phyloP scores from a whole-genome alignment of 192 early-diverging fungal species.

The Martensiomyces pterosporus region DNA sequence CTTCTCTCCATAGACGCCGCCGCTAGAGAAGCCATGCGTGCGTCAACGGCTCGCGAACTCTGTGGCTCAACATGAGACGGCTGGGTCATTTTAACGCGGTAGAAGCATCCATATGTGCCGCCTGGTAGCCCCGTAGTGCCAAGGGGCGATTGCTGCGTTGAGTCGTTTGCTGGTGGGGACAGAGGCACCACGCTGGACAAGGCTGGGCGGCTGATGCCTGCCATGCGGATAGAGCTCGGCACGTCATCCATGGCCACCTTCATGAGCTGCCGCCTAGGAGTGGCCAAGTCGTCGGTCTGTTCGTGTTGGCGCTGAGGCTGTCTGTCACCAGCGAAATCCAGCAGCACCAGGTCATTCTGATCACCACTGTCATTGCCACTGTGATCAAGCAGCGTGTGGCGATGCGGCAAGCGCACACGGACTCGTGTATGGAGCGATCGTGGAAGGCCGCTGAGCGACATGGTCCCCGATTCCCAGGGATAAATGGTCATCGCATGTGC shows the following conservation, averaged over 20 bases:
- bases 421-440: constrained; percentile 13
- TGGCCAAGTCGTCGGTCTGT: not conserved
- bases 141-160: too few relatives aligned
- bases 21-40: constrained; percentile 9
- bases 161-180: not conserved
- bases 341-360: too few relatives aligned
- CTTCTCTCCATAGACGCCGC: not conserved
- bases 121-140: not conserved
- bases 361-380: not conserved
- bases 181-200: constrained; percentile 4
- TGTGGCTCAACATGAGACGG: constrained; percentile 6
- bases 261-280: constrained; percentile 4
- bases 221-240: not conserved
- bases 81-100: constrained; percentile 8
- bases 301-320: not conserved
- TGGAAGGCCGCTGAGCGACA: constrained; percentile 11
- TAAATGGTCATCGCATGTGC: constrained; percentile 2
- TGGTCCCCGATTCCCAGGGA: constrained; percentile 10
- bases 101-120: constrained; percentile 7
- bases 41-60: constrained; percentile 5
- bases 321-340: constrained; percentile 1
- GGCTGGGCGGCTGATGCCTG: not conserved
- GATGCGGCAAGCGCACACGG: constrained; percentile 19
- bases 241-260: constrained; percentile 3
- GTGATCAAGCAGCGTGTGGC: constrained; percentile 1